phyloP scores from a whole-genome alignment of 1,139 yeast genomes.

The Candida labiduridarum region DNA sequence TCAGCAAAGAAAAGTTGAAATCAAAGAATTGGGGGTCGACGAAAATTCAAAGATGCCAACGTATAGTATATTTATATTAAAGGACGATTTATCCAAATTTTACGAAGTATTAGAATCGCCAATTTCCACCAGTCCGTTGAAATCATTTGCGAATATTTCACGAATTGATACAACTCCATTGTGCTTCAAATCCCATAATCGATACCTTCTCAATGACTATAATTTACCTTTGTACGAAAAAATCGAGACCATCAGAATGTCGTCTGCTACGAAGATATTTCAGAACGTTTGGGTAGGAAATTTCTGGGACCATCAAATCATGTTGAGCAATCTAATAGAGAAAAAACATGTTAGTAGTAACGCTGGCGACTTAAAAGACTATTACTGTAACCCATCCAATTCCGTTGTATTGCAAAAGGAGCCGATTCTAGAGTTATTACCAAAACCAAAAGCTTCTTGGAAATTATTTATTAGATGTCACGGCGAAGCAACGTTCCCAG shows the following conservation, averaged over 20 bases:
- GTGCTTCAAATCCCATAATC: slow-evolving; percentile 6
- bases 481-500: slow-evolving; percentile 64
- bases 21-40: neutral
- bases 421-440: slow-evolving; percentile 26
- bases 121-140: slow-evolving; percentile 5
- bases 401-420: slow-evolving; percentile 16
- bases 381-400: slow-evolving; percentile 50
- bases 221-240: slow-evolving; percentile 76
- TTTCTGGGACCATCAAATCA: slow-evolving; percentile 50
- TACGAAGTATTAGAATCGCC: slow-evolving; percentile 5
- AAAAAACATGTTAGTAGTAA: slow-evolving; percentile 5
- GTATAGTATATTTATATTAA: slow-evolving; percentile 22
- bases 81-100: slow-evolving; percentile 8
- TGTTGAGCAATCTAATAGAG: slow-evolving; percentile 29
- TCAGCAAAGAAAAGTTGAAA: slow-evolving; percentile 12
- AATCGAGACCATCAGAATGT: slow-evolving; percentile 79
- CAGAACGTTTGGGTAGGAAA: slow-evolving; percentile 81
- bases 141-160: slow-evolving; percentile 9
- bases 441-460: slow-evolving; percentile 41
- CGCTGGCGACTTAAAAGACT: slow-evolving; percentile 21
- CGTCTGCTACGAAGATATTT: slow-evolving; percentile 67
- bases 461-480: slow-evolving; percentile 41
- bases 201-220: slow-evolving; percentile 55
- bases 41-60: neutral
- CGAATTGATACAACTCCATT: slow-evolving; percentile 10